These are phyloP conservation scores for Arthroderma sp. DNA, from an alignment of 2,329 filamentous ascomycete genomes.

Conservation along the genomic window DNA sequence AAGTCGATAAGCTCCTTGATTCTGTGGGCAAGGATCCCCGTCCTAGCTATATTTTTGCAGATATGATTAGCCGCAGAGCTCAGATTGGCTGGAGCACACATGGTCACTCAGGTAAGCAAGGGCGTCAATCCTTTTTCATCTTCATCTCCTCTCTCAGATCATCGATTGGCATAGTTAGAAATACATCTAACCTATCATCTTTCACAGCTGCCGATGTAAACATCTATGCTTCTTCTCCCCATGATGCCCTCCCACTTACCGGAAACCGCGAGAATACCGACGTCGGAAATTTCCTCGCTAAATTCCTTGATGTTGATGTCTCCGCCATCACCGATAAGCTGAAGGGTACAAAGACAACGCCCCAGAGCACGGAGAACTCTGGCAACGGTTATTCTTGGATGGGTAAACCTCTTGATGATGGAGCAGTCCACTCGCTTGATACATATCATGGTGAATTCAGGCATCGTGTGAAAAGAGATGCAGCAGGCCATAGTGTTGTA, in stretches of 20 bases:
- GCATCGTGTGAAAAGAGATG: slow-evolving; percentile 6
- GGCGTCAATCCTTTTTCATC: not conserved
- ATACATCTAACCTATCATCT: not conserved
- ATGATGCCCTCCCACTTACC: slow-evolving; percentile 47
- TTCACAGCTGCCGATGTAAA: slow-evolving; percentile 74
- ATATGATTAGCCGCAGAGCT: slow-evolving; percentile 75
- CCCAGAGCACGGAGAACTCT: slow-evolving; percentile 3
- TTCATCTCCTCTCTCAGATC: not conserved
- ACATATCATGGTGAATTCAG: slow-evolving; percentile 34
- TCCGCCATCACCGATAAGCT: slow-evolving; percentile 65
- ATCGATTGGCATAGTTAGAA: not conserved
- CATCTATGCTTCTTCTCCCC: slow-evolving; percentile 69
- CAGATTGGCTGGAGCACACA: slow-evolving; percentile 92
- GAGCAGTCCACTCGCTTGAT: slow-evolving; percentile 28
- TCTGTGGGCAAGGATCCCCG: slow-evolving; percentile 39
- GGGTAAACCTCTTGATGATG: slow-evolving; percentile 25
- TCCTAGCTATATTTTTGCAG: slow-evolving; percentile 53
- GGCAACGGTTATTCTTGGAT: slow-evolving; percentile 25
- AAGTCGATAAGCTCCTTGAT: slow-evolving; percentile 54
- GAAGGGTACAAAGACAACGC: slow-evolving; percentile 22
- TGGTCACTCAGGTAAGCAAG: slow-evolving; percentile 53
- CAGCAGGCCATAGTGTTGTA: slow-evolving; percentile 16
- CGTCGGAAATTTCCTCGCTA: slow-evolving; percentile 64
- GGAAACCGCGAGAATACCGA: slow-evolving; percentile 96
- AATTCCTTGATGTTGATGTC: slow-evolving; percentile 70